Conservation (phyloP, 352 stramenopile species). For the Phytophthora ohioensis region DNA sequence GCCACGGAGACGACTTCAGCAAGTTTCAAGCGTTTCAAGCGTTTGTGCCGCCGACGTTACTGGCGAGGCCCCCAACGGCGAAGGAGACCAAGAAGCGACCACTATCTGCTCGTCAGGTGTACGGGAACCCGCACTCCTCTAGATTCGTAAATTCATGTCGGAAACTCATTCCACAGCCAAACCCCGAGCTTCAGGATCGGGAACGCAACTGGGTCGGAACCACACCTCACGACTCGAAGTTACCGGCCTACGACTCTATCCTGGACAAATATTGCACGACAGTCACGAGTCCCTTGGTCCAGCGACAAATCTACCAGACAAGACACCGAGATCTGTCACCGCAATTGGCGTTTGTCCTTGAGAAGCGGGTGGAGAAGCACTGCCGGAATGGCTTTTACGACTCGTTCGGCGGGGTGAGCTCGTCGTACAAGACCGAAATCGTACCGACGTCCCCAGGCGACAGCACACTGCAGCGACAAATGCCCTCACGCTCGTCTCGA, state of each 20-base stretch:
- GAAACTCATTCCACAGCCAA: conserved; percentile 24
- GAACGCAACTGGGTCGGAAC: conserved; percentile 68
- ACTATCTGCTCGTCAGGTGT: conserved; percentile 32
- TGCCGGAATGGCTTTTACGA: conserved; percentile 49
- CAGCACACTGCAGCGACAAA: conserved; percentile 6
- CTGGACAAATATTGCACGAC: conserved; percentile 83
- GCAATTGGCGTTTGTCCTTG: conserved; percentile 75
- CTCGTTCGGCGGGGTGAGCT: conserved; percentile 48
- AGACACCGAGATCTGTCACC: conserved; percentile 66
- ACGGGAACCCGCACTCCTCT: conserved; percentile 16
- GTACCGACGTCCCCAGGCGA: conserved; percentile 23
- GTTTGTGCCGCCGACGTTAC: conserved; percentile 50
- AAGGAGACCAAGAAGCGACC: conserved; percentile 26
- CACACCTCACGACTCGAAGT: conserved; percentile 56
- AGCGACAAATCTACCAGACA: conserved; percentile 81
- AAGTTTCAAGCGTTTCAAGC: conserved; percentile 79
- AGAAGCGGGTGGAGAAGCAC: conserved; percentile 71
- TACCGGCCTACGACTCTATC: conserved; percentile 80
- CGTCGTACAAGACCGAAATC: conserved; percentile 56
- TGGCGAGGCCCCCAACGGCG: conserved; percentile 19
- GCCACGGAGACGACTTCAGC: conserved; percentile 64
- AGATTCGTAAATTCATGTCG: conserved; percentile 13
- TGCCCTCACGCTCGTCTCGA: not conserved
- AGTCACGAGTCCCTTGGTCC: conserved; percentile 75
- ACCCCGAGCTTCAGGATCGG: conserved; percentile 38